Percentiles rank a stretch among this genome's conserved stretches.
Conservation (phyloP, 108 stramenopile genomes). For the Heterococcus sp. region DNA sequence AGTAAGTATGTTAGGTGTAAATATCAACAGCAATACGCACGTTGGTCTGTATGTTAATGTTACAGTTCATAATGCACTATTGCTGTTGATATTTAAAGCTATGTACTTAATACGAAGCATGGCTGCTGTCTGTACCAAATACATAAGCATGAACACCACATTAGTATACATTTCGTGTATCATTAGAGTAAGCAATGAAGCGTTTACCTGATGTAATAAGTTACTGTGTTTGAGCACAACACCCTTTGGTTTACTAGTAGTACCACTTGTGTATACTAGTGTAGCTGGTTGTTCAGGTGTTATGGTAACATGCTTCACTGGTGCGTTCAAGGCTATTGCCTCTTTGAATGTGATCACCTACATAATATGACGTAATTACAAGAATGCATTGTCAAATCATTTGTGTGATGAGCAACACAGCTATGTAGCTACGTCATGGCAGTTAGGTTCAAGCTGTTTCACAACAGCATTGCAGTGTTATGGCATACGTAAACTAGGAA, state of each 20-base stretch:
- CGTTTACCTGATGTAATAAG: constrained; percentile 57
- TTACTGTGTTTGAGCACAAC: constrained; percentile 82
- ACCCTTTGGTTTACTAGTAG: constrained; percentile 91
- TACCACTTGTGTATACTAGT: constrained; percentile 94
- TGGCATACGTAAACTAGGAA: no score
- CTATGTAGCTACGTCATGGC: no score
- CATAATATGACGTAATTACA: no score
- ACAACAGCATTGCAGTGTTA: no score
- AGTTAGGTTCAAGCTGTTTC: no score
- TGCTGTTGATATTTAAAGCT: no score
- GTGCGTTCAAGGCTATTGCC: constrained; percentile 3
- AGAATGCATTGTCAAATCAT: neutral
- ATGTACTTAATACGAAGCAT: no score
- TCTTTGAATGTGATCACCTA: constrained; percentile 38
- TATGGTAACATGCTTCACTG: constrained; percentile 7
- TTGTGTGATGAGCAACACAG: no score
- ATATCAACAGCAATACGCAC: neutral
- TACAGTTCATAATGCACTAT: constrained; percentile 89
- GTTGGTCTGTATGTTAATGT: constrained; percentile 67
- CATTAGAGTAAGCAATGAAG: neutral
- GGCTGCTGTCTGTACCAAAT: no score
- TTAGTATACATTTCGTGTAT: neutral
- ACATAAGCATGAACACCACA: neutral
- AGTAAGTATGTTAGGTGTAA: no score
- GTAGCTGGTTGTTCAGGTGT: constrained; percentile 71